Base-by-base conservation (phyloP, 768 basidiomycete genomes). In the Roridomyces roridus region DNA sequence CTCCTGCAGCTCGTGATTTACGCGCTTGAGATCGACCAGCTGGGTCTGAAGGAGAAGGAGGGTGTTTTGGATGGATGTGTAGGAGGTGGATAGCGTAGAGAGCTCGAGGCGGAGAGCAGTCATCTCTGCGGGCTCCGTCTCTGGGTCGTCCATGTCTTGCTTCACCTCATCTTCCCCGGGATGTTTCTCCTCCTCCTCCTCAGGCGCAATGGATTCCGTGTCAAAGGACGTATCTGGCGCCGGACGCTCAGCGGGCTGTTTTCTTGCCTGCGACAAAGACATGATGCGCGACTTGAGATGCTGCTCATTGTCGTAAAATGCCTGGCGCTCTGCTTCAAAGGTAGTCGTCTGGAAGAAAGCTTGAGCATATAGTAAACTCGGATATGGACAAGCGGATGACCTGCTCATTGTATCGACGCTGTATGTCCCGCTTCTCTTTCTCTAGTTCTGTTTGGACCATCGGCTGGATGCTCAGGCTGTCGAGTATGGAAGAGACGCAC, bases 231-330 rank as follows among this genome's bases (percentile, higher is more conserved):
- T 24, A 44, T 59, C 52, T 42, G 34, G 23, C 17, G 29, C 25
- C 1, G 46, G 57, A 15, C 63, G 69, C 53, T 83, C 80, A n/a
- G n/a, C n/a, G 9, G 73, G 70, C 47, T 84, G 81, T 68, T 82
- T 89, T 56, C 86, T 84, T 40, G 83, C 79, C 59, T 91, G 85
- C 7, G 83, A 77, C 35, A 94, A 83, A 8, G 89, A 90, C 67
- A 91, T 88, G 47, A 96, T 94, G 57, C 92, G 91, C 41, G 91
- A 90, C 73, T 94, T 94, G 62, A 95, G 86, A 71, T 94, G 93
- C 68, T 95, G 91, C 66, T 96, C 94, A 67, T 92, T 94, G 72
- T 96, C 94, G 67, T 94, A 94, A 72, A 94, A 91, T 15, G 92
- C 83, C 70, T 95, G 92, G 29, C 94, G 88, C 72, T 96, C 94